Base-by-base conservation (phyloP, 2,329 filamentous ascomycete genomes). In the Colletotrichum falcatum region DNA sequence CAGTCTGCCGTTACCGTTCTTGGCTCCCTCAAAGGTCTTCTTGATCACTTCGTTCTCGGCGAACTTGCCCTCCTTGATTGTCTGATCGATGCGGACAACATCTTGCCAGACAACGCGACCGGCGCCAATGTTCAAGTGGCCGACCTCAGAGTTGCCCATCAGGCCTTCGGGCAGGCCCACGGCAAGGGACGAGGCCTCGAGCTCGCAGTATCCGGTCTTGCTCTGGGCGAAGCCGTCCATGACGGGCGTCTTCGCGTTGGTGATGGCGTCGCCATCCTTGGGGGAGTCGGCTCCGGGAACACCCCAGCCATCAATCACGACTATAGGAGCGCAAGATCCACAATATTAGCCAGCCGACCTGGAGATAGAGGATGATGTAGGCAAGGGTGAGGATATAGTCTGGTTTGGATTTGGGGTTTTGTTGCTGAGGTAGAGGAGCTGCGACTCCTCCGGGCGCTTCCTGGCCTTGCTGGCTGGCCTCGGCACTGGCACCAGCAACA, bases 281-380 rank as follows among this genome's bases (percentile, higher is more conserved):
- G 92, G 93, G 67, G 94, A 97, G 70, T 91, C 85, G 75, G 92
- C 91, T 74, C 90, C 90, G 77, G 95, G 89, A 78, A 98, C 90
- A 79, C 96, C 96, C 96, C 96, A 99, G 79, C 96, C 96, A 85
- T 99, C 96, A 87, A 99, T 99, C 84, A 98, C 96, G 89, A 99
- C 92, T 94, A 79, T 79, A 80, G 61, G 81, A 81, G 74, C 83
- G 83, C 75, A 86, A 79, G 61, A 89, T 78, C 79, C 88, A 80
- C 77, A 87, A 81, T 71, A 88, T 88, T 87, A 90, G 87, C 87
- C 86, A 89, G 70, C 82, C 84, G 68, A 88, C 76, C 79, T 90
- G 86, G 67, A 90, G 78, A 75, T 89, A 89, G 68, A 88, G 76
- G 73, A 90, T 81, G 72, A 86, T 79, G 75, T 87, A 88, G 77